Evolutionary conservation across 2,329 filamentous ascomycete genomes (phyloP).

Genomic region (Alternaria hordeiaustralica): DNA sequence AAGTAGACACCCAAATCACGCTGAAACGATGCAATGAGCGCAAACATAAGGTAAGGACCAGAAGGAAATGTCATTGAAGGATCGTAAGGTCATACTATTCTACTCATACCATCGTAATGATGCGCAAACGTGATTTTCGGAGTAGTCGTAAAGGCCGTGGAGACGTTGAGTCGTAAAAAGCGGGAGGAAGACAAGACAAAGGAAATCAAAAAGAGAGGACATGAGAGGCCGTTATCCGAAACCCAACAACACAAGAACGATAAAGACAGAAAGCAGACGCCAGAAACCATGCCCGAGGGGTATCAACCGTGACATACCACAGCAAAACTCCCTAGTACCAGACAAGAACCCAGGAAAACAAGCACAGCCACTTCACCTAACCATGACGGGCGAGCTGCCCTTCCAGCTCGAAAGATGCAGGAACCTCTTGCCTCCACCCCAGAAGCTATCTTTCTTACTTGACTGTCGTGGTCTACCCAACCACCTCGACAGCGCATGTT

Average conservation of each 20-base stretch:
- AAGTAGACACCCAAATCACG: background rate
- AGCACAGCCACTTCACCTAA: background rate
- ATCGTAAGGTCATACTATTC: background rate
- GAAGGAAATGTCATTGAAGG: background rate
- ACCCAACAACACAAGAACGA: background rate
- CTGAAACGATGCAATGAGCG: background rate
- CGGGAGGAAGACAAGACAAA: background rate
- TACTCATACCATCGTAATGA: constrained; percentile 2
- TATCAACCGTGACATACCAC: background rate
- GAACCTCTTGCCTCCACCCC: constrained; percentile 32
- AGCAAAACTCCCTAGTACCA: background rate
- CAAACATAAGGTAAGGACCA: background rate
- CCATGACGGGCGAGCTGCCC: constrained; percentile 4
- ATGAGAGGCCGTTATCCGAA: background rate
- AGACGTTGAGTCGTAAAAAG: background rate
- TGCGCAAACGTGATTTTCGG: background rate
- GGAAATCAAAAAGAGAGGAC: background rate
- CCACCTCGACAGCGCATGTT: constrained; percentile 42
- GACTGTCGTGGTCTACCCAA: constrained; percentile 31
- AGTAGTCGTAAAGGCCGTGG: background rate
- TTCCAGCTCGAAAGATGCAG: constrained; percentile 13
- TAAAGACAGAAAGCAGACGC: background rate
- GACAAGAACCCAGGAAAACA: background rate
- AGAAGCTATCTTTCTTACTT: constrained; percentile 44
- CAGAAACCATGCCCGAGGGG: background rate